A percentile compares a stretch with the other conserved stretches of the same genome.
phyloP scores from a whole-genome alignment of 768 basidiomycete genomes.

The Mycena latifolia region DNA sequence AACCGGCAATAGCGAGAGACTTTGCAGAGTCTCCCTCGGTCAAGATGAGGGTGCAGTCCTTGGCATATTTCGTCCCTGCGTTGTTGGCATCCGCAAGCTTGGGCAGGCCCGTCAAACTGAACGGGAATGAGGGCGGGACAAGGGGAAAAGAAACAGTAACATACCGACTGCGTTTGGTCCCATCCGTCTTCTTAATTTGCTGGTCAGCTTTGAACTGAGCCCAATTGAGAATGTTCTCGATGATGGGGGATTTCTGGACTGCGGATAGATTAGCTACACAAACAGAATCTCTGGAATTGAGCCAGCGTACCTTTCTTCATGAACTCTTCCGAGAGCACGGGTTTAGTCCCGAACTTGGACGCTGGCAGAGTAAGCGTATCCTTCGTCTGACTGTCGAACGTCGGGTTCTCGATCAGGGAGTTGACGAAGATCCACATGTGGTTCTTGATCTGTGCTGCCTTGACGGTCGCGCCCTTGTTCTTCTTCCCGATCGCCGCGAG shows the following conservation, averaged over 20 bases:
- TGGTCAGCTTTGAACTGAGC: constrained; percentile 98
- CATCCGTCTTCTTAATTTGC: constrained; percentile 96
- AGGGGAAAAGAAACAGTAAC: constrained; percentile 34
- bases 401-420: constrained; percentile 95
- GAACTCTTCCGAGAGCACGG: constrained; percentile 89
- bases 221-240: constrained; percentile 95
- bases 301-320: constrained; percentile 87
- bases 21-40: constrained; percentile 99
- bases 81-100: constrained; percentile 98
- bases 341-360: constrained; percentile 93
- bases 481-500: constrained; percentile 91
- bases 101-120: constrained; percentile 88
- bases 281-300: neutral
- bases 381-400: constrained; percentile 99
- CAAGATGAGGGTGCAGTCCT: constrained; percentile 92
- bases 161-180: constrained; percentile 87
- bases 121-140: neutral
- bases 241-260: constrained; percentile 92
- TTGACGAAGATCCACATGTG: constrained; percentile 99
- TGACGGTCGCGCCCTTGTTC: constrained; percentile 97
- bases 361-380: constrained; percentile 90
- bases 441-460: constrained; percentile 93
- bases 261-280: constrained; percentile 2
- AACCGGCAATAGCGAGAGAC: constrained; percentile 93
- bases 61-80: constrained; percentile 86